Percentiles rank a stretch among this genome's conserved stretches.
Conservation (phyloP, 306 rosid genomes). For the Sechiopsis laciniata region DNA sequence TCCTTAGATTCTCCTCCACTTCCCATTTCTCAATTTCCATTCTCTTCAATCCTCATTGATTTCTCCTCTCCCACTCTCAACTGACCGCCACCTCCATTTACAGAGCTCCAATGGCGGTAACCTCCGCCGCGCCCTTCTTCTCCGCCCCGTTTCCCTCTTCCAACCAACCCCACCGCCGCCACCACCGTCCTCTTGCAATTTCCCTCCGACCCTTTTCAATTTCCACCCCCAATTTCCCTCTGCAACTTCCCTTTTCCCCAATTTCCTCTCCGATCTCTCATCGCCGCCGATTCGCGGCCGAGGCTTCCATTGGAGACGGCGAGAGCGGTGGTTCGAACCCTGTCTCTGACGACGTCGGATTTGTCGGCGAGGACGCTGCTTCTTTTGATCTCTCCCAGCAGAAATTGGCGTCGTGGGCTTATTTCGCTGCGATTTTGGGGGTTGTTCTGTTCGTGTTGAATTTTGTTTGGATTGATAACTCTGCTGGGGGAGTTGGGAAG, state of each 20-base stretch:
- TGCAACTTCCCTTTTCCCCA: background rate
- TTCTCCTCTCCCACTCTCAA: background rate
- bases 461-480: constrained; percentile 65
- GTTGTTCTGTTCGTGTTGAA: constrained; percentile 59
- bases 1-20: too few relatives aligned
- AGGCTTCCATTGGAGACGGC: constrained; percentile 38
- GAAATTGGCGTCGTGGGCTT: constrained; percentile 66
- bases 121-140: constrained; percentile 11
- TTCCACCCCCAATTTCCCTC: background rate
- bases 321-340: constrained; percentile 19
- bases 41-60: background rate
- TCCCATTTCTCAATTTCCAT: background rate
- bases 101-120: constrained; percentile 7
- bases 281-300: constrained; percentile 7
- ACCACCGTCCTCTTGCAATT: background rate
- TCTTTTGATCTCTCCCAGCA: constrained; percentile 49
- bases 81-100: background rate
- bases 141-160: background rate
- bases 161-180: background rate
- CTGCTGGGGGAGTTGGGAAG: constrained; percentile 68
- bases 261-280: background rate
- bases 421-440: constrained; percentile 55
- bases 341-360: constrained; percentile 14
- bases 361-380: constrained; percentile 77
- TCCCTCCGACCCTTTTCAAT: background rate